phyloP scores from a whole-genome alignment of 768 basidiomycete species.

The Strobilomyces confusus region DNA sequence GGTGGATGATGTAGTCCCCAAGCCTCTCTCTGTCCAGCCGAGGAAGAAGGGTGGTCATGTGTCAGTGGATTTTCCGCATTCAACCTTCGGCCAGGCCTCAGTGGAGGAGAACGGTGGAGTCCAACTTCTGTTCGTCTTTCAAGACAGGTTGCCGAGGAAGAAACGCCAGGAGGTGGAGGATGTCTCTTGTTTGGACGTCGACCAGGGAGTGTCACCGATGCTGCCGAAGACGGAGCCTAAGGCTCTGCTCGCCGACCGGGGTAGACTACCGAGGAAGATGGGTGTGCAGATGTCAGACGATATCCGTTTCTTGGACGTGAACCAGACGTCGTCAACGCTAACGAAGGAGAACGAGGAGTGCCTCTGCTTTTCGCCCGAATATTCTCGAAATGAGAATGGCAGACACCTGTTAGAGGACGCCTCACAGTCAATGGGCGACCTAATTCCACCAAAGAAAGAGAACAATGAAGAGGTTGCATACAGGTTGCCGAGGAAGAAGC shows the following conservation, averaged over 20 bases:
- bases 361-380: background rate
- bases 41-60: background rate
- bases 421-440: background rate
- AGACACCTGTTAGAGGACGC: background rate
- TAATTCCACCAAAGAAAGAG: background rate
- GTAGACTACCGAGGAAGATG: background rate
- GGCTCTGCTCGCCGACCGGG: background rate
- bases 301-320: background rate
- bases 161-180: background rate
- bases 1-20: background rate
- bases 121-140: background rate
- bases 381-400: background rate
- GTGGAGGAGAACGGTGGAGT: background rate
- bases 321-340: background rate
- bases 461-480: background rate
- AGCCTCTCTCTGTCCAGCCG: background rate
- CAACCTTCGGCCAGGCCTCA: background rate
- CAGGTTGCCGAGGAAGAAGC: background rate
- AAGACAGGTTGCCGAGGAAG: background rate
- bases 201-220: background rate
- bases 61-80: background rate
- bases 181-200: background rate
- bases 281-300: background rate
- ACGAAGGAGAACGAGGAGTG: background rate
- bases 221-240: background rate